Conservation (phyloP, 1,139 yeast genomes). For the Yamadazyma kanchanaburiensis region DNA sequence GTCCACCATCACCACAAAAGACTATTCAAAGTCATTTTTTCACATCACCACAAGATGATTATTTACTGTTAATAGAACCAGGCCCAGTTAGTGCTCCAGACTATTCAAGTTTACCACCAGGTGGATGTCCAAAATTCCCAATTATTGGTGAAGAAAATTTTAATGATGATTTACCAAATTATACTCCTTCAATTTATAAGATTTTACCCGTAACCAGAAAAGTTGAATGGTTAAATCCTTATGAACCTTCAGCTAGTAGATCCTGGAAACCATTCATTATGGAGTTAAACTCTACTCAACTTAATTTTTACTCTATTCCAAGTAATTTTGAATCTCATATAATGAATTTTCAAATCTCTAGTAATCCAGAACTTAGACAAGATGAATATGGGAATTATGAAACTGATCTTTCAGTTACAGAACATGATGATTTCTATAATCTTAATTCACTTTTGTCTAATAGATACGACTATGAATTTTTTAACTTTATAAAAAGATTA, state of each 20-base stretch:
- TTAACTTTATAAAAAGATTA: constrained; percentile 27
- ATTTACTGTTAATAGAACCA: constrained; percentile 46
- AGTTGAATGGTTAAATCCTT: constrained; percentile 66
- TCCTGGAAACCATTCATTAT: constrained; percentile 63
- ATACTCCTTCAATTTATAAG: constrained; percentile 57
- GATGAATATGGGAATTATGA: constrained; percentile 6
- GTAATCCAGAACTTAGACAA: constrained; percentile 1
- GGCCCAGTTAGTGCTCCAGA: constrained; percentile 48
- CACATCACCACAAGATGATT: constrained; percentile 14
- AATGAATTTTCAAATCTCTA: constrained; percentile 15
- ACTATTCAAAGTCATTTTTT: not conserved
- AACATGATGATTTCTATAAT: constrained; percentile 4
- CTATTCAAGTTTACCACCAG: constrained; percentile 43
- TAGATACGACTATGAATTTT: constrained; percentile 37
- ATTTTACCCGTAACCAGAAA: constrained; percentile 53
- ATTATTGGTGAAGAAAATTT: constrained; percentile 16
- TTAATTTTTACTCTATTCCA: constrained; percentile 55
- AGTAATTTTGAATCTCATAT: constrained; percentile 28
- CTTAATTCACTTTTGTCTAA: constrained; percentile 29
- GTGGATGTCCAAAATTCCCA: constrained; percentile 53
- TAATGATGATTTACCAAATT: constrained; percentile 43
- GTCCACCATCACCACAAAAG: constrained; percentile 4
- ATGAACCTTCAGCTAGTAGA: constrained; percentile 55
- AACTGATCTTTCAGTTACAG: constrained; percentile 2
- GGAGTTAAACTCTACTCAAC: constrained; percentile 73